Evolutionary conservation across 1,284 basidiomycete species (phyloP).

Genomic region (Sphaerobolus stellatus): DNA sequence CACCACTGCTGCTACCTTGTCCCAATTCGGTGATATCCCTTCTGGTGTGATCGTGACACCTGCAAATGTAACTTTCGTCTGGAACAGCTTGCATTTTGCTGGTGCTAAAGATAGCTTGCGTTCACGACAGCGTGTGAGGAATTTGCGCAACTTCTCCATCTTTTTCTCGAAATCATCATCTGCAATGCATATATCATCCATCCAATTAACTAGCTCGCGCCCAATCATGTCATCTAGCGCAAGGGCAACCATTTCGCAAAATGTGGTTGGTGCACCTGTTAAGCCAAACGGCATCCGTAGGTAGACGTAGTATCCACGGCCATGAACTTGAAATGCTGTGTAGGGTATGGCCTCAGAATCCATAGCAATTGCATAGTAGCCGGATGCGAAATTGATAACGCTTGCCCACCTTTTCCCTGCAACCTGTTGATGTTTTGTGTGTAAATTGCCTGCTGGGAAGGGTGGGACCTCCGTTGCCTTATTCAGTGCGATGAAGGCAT

Average conservation of each 20-base stretch:
- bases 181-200: constrained; percentile 32
- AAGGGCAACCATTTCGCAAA: constrained; percentile 32
- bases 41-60: constrained; percentile 29
- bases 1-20: constrained; percentile 36
- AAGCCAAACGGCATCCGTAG: constrained; percentile 41
- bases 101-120: constrained; percentile 31
- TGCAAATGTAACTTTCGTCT: constrained; percentile 32
- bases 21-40: constrained; percentile 32
- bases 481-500: constrained; percentile 37
- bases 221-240: constrained; percentile 33
- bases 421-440: constrained; percentile 32
- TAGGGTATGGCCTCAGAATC: constrained; percentile 32
- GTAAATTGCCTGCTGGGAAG: constrained; percentile 37
- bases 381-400: constrained; percentile 36
- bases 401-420: constrained; percentile 32
- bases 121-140: constrained; percentile 22
- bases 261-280: constrained; percentile 41
- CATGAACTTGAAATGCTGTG: constrained; percentile 39
- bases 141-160: constrained; percentile 20
- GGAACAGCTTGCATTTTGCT: constrained; percentile 32
- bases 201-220: constrained; percentile 31
- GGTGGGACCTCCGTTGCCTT: constrained; percentile 32
- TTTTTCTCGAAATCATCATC: constrained; percentile 27
- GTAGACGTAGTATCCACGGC: constrained; percentile 38
- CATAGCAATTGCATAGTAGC: constrained; percentile 37